A percentile compares a stretch with the other conserved stretches of the same genome.
Conservation (phyloP, 495 filamentous ascomycete species). For the Platismatia glauca region DNA sequence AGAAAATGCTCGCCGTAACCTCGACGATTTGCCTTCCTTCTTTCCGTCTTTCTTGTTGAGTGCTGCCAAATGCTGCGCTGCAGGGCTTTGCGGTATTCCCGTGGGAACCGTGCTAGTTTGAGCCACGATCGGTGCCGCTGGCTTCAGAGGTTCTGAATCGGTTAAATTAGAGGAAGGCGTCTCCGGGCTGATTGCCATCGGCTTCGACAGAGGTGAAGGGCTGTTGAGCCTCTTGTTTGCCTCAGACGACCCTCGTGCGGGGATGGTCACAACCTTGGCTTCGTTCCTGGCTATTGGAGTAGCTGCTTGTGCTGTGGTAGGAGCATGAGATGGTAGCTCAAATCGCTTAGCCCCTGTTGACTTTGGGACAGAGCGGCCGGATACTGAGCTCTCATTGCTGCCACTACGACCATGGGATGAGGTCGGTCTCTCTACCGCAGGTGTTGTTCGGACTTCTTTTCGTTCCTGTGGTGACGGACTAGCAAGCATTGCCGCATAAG, state of each 20-base stretch:
- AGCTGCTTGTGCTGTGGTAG: slow-evolving; percentile 20
- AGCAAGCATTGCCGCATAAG: slow-evolving; percentile 24
- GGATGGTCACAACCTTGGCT: slow-evolving; percentile 52
- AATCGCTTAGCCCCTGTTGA: slow-evolving; percentile 22
- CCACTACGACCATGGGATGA: slow-evolving; percentile 51
- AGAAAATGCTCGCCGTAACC: slow-evolving; percentile 86
- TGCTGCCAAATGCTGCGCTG: slow-evolving; percentile 70
- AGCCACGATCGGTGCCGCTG: slow-evolving; percentile 22
- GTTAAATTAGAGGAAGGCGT: slow-evolving; percentile 26
- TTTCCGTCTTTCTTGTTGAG: slow-evolving; percentile 65
- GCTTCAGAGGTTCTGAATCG: slow-evolving; percentile 19
- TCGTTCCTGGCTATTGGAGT: slow-evolving; percentile 37
- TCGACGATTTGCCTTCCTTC: slow-evolving; percentile 77
- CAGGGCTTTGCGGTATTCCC: slow-evolving; percentile 48
- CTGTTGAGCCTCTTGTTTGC: slow-evolving; percentile 58
- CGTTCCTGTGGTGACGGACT: slow-evolving; percentile 21
- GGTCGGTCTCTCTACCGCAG: slow-evolving; percentile 33
- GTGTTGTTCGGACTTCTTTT: slow-evolving; percentile 14
- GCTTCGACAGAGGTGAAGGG: slow-evolving; percentile 85
- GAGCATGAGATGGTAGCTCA: slow-evolving; percentile 5
- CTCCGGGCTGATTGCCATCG: slow-evolving; percentile 51
- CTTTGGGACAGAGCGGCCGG: slow-evolving; percentile 37
- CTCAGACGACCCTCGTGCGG: slow-evolving; percentile 63
- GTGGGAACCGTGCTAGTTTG: slow-evolving; percentile 21
- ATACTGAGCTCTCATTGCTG: slow-evolving; percentile 48